Evolutionary conservation across 148 eudicot genomes (phyloP).

Genomic region (Chenopodium quinoa): DNA sequence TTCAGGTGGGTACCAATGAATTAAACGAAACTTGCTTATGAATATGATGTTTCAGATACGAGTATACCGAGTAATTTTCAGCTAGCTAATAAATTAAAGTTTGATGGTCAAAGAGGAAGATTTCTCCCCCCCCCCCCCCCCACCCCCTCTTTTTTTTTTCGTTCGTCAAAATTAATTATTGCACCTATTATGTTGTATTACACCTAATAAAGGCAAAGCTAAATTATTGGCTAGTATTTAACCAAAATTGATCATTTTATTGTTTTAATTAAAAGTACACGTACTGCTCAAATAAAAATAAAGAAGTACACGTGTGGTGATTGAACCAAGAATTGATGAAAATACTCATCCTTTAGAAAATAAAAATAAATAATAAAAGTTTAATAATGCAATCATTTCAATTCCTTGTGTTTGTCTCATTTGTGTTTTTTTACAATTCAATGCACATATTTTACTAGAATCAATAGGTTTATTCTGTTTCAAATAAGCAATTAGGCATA

Average conservation of each 20-base stretch:
- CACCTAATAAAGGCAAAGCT: constrained; percentile 3
- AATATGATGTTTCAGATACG: not conserved
- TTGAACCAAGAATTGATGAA: too few relatives aligned
- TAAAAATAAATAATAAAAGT: too few relatives aligned
- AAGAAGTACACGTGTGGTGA: too few relatives aligned
- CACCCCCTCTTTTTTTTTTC: too few relatives aligned
- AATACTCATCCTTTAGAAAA: too few relatives aligned
- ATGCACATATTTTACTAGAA: too few relatives aligned
- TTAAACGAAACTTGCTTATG: not conserved
- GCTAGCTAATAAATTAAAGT: not conserved
- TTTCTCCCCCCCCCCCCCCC: too few relatives aligned
- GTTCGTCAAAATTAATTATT: not conserved
- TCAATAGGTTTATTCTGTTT: too few relatives aligned
- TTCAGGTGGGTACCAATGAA: not conserved
- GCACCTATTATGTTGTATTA: not conserved
- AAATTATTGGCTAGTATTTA: constrained; percentile 4
- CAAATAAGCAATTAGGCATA: too few relatives aligned
- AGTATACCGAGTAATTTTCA: not conserved
- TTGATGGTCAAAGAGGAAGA: not conserved
- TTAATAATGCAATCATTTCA: too few relatives aligned
- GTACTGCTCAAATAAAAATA: not conserved
- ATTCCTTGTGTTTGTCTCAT: too few relatives aligned
- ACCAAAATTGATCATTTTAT: not conserved
- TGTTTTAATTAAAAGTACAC: not conserved
- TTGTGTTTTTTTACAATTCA: too few relatives aligned